Percentiles rank a stretch among this genome's conserved stretches.
Evolutionary conservation across 2,329 filamentous ascomycete genomes (phyloP).

Genomic region (Fusarium phyllophilum): DNA sequence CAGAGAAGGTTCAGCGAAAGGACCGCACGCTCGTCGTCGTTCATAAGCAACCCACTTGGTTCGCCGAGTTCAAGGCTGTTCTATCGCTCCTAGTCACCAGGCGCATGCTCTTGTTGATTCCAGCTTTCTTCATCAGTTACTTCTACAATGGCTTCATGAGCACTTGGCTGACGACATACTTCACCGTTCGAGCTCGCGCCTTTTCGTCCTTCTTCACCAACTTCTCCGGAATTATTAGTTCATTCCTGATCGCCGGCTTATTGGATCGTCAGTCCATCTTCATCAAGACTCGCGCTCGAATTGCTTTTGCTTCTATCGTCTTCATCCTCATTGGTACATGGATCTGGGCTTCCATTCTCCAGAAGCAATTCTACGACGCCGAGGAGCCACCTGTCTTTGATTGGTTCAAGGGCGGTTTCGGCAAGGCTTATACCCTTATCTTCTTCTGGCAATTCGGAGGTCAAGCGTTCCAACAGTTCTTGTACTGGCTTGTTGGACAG

Average conservation of each 20-base stretch:
- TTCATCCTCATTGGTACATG: constrained; percentile 14
- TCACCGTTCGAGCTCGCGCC: constrained; percentile 15
- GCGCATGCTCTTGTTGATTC: constrained; percentile 25
- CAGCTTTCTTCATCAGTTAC: constrained; percentile 20
- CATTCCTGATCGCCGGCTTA: neutral
- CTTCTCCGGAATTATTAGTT: constrained; percentile 17
- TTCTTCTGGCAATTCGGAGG: constrained; percentile 38
- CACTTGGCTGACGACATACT: constrained; percentile 17
- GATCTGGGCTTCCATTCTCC: constrained; percentile 31
- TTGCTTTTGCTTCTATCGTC: neutral
- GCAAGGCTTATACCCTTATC: constrained; percentile 27
- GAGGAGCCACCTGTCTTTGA: constrained; percentile 21
- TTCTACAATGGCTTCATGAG: constrained; percentile 21
- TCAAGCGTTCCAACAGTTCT: constrained; percentile 26
- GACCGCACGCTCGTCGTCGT: constrained; percentile 9
- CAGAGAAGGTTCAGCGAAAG: constrained; percentile 10
- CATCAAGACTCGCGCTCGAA: constrained; percentile 32
- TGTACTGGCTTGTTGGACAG: constrained; percentile 22
- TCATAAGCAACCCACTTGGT: constrained; percentile 13
- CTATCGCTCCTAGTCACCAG: constrained; percentile 5
- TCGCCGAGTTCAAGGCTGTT: constrained; percentile 26
- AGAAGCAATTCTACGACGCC: constrained; percentile 30
- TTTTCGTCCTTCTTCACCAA: constrained; percentile 19
- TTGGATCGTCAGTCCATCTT: constrained; percentile 31
- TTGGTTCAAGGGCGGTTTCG: constrained; percentile 35